Evolutionary conservation across 306 rosid genomes (phyloP), one percentile per base, ranked within the genome.

Genomic region (Ziziphus jujuba): DNA sequence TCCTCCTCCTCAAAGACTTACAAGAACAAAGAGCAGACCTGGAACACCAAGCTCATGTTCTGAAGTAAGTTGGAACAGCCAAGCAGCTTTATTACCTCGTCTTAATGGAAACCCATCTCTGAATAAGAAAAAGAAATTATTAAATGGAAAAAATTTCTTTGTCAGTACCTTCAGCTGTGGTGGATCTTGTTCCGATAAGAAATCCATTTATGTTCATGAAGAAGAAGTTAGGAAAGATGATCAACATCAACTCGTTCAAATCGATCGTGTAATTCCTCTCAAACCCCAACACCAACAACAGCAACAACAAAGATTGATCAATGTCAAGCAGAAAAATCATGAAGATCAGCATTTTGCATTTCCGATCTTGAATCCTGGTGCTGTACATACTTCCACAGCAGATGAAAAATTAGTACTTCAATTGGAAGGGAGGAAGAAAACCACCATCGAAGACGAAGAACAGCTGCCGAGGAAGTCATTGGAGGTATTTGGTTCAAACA

Each of bases 41-140:
- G 80, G 75, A 59, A 70, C 84, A 45, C 79, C 87, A 7, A 79
- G 82, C 51, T 35, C 74, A n/a, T 45, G 61, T 63, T 79, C 87
- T 20, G 82, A 79, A 40, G 76, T 67, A 43, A 79, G 84, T 52
- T 59, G 80, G 85, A 73, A 56, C 5, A 70, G 75, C 73, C 72
- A 73, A 61, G n/a, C 77, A 10, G 9, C 66, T 74, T 58, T 51
- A 14, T 19, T 73, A 20, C 60, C 78, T 15, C 57, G 28, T 72
- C 16, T 40, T 19, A 45, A 56, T 25, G 61, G 71, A 60, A 73
- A 53, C 63, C 74, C 77, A n/a, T 70, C 67, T 65, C 77, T 44
- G 16, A 60, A 70, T 9, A 69, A 14, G 57, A 67, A 62, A 23
- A 71, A 67, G 23, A 83, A 63, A 28, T 28, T n/a, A 67, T 59